Percentiles rank a stretch among this genome's conserved stretches.
These are phyloP conservation scores for Phycomyces nitens DNA, from an alignment of 192 early-diverging fungal species.

Conservation along the genomic window DNA sequence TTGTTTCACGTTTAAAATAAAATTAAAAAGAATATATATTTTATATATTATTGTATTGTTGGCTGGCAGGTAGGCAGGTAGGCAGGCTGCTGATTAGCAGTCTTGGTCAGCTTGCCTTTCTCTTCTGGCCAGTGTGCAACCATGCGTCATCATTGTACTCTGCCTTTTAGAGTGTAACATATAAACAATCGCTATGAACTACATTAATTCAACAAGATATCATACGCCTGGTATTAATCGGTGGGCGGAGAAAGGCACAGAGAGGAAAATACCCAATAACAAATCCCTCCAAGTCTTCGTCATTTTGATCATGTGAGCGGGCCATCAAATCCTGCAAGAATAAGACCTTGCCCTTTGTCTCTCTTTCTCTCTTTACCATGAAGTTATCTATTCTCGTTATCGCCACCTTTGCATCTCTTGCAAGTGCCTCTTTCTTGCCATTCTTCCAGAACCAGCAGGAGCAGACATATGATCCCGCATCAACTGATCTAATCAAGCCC, in stretches of 20 bases:
- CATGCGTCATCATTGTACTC: too few species aligned
- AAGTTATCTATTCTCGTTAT: neutral
- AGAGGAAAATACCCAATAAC: neutral
- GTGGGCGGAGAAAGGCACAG: too few species aligned
- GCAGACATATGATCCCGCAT: neutral
- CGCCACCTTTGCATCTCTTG: neutral
- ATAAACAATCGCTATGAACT: too few species aligned
- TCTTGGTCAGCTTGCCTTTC: neutral
- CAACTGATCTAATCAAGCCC: constrained; percentile 26
- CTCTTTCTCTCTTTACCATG: constrained; percentile 10
- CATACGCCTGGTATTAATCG: too few species aligned
- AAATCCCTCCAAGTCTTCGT: neutral
- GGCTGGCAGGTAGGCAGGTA: too few species aligned
- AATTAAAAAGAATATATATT: neutral
- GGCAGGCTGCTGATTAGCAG: too few species aligned
- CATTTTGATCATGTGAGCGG: constrained; percentile 3
- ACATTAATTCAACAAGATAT: too few species aligned
- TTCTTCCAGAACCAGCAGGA: constrained; percentile 11
- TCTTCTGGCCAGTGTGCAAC: neutral
- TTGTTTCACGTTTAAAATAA: neutral
- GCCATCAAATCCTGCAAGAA: constrained; percentile 1
- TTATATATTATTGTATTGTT: too few species aligned
- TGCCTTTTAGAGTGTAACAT: too few species aligned
- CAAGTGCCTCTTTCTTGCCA: constrained; percentile 7
- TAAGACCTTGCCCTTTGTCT: neutral